Evolutionary conservation across 257 asterid species (phyloP), one percentile per base, ranked within the genome.

Genomic region (Nicotiana paniculata): DNA sequence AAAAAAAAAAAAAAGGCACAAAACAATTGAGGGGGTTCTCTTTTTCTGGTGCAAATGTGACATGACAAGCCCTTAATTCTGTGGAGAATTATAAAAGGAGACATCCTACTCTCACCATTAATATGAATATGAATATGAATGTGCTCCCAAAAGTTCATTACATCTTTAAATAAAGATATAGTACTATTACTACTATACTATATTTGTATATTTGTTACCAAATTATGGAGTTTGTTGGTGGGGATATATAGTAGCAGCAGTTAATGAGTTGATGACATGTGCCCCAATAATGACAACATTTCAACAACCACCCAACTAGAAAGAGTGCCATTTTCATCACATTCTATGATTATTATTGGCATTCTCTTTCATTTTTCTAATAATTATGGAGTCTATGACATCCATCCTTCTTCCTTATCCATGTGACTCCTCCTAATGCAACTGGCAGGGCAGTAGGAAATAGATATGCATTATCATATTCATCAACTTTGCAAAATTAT

Each of bases 161-260:
- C 66, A 85, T 81, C 33, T 66, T 61, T 33, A 74, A 48, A 67
- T 53, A 58, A 30, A 79, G 59, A 79, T 35, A 77, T 48, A 21
- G 18, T 70, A 24, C 1, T 46, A 46, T 0, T 46, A 4, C 3
- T 59, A 68, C n/a, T 33, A 43, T 43, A 15, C 54, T 48, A 24
- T 28, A 53, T 76, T 51, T 76, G 13, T 55, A 75, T 11, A 12
- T 83, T 85, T 82, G 77, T 86, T 51, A 26, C 77, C 48, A 70
- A 87, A 90, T 89, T 86, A 81, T 85, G 81, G 85, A 62, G 90
- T 76, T 86, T 69, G 92, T 86, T 87, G 92, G 91, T 89, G 87
- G 57, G 81, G 83, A 84, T 32, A 32, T 32, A 32, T 86, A 82
- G 43, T 82, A 86, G 79, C 79, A 84, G 82, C 79, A 84, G 82